Percentiles rank a stretch among this genome's conserved stretches.
Conservation (phyloP, 2,329 filamentous ascomycete species). For the Xylaria sp. region DNA sequence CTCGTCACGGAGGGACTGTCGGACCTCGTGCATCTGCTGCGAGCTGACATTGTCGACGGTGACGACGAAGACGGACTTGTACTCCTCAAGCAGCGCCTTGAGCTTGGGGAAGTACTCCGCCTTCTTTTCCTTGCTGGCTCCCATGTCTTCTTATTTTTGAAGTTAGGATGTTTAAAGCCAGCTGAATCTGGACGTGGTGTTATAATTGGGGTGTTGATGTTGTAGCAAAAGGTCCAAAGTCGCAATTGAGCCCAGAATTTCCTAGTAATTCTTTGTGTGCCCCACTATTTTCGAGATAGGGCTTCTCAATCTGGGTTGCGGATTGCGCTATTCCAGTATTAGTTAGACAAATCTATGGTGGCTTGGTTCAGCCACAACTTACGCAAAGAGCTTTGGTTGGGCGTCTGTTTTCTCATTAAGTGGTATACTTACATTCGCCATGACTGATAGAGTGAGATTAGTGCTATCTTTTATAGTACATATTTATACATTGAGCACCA, state of each 20-base stretch:
- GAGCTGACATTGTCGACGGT: constrained; percentile 99
- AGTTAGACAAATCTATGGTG: neutral
- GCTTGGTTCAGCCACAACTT: constrained; percentile 11
- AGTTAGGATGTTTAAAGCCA: constrained; percentile 99
- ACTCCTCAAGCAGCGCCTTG: constrained; percentile 94
- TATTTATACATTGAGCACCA: neutral
- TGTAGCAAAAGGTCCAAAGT: constrained; percentile 34
- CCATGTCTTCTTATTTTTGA: constrained; percentile 97
- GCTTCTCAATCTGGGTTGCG: constrained; percentile 21
- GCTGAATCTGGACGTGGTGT: constrained; percentile 35
- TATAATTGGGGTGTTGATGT: constrained; percentile 38
- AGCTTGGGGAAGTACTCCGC: constrained; percentile 94
- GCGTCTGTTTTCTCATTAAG: too few relatives aligned
- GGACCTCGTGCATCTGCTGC: constrained; percentile 99
- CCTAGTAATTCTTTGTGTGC: constrained; percentile 37
- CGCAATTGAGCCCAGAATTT: constrained; percentile 32
- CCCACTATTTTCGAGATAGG: constrained; percentile 34
- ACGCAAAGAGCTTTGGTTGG: neutral
- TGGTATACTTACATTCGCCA: neutral
- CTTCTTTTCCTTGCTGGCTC: constrained; percentile 96
- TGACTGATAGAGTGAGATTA: neutral
- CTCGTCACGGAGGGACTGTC: constrained; percentile 86
- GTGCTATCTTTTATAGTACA: constrained; percentile 14
- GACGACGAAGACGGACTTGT: constrained; percentile 98
- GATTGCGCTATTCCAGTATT: neutral